Evolutionary conservation across 2,329 filamentous ascomycete genomes (phyloP).

Genomic region (Dothideomycetes sp.): DNA sequence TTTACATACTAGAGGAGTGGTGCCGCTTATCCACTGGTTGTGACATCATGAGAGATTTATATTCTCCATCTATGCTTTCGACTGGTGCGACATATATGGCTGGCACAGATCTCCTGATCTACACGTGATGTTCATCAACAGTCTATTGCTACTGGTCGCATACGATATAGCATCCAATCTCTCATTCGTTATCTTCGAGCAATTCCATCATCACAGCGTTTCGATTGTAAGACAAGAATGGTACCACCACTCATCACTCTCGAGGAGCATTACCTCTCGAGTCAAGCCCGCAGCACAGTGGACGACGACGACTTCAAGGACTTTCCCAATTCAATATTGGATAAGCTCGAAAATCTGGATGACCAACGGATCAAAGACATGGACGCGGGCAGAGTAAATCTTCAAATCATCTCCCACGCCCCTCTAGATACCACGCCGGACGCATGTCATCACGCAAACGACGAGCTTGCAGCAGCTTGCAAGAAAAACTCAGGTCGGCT

Average conservation of each 20-base stretch:
- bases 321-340: slow-evolving; percentile 1
- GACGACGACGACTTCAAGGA: slow-evolving; percentile 7
- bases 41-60: too few species aligned
- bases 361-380: slow-evolving; percentile 20
- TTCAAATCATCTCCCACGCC: slow-evolving; percentile 26
- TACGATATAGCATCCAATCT: background rate
- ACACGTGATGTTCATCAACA: too few species aligned
- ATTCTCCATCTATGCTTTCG: too few species aligned
- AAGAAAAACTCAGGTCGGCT: slow-evolving; percentile 17
- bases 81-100: too few species aligned
- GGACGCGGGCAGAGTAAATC: slow-evolving; percentile 19
- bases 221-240: slow-evolving; percentile 12
- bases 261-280: slow-evolving; percentile 25
- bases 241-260: slow-evolving; percentile 23
- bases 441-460: slow-evolving; percentile 21
- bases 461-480: slow-evolving; percentile 21
- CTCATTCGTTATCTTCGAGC: background rate
- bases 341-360: slow-evolving; percentile 18
- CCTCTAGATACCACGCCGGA: slow-evolving; percentile 16
- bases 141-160: too few species aligned
- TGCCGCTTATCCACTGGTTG: too few species aligned
- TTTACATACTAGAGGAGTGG: too few species aligned
- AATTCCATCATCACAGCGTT: background rate
- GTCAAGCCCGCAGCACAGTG: slow-evolving; percentile 4
- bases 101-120: too few species aligned